Evolutionary conservation across 805 yeast genomes (phyloP).

Genomic region (Trichomonascus vanleenenianus): DNA sequence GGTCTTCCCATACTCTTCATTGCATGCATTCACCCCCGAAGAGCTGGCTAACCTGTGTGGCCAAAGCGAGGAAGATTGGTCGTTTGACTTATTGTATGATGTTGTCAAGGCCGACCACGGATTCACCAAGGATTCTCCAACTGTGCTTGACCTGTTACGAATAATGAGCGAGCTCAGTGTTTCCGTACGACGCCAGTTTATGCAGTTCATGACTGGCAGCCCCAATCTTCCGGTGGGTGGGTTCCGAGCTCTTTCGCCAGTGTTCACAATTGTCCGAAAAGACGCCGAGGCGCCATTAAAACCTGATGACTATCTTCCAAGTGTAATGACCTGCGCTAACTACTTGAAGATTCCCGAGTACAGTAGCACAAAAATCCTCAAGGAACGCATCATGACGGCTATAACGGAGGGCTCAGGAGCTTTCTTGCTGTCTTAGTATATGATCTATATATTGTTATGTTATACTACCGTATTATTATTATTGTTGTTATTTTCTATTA

Average conservation of each 20-base stretch:
- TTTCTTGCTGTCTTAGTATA: conserved; percentile 58
- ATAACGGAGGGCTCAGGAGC: conserved; percentile 84
- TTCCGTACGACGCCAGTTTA: conserved; percentile 58
- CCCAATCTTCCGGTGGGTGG: conserved; percentile 94
- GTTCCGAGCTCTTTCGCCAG: conserved; percentile 72
- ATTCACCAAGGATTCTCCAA: conserved; percentile 58
- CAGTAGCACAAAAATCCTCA: conserved; percentile 53
- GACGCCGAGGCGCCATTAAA: conserved; percentile 39
- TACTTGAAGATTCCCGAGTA: conserved; percentile 86
- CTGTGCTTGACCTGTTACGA: conserved; percentile 53
- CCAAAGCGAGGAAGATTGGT: conserved; percentile 81
- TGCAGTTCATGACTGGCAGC: conserved; percentile 87
- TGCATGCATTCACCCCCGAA: conserved; percentile 62
- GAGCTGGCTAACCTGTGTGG: conserved; percentile 73
- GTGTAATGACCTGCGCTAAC: conserved; percentile 98
- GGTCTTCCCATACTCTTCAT: conserved; percentile 70
- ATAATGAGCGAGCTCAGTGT: conserved; percentile 48
- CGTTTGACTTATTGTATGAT: conserved; percentile 40
- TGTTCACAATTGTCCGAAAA: conserved; percentile 79
- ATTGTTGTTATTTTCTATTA: too few species aligned
- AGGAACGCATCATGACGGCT: conserved; percentile 54
- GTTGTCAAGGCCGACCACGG: conserved; percentile 87
- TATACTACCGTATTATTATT: too few species aligned
- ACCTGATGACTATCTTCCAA: conserved; percentile 80
- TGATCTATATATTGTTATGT: too few species aligned